These are phyloP conservation scores for Spatholobus suberectus DNA, from an alignment of 306 rosid genomes.

Conservation along the genomic window DNA sequence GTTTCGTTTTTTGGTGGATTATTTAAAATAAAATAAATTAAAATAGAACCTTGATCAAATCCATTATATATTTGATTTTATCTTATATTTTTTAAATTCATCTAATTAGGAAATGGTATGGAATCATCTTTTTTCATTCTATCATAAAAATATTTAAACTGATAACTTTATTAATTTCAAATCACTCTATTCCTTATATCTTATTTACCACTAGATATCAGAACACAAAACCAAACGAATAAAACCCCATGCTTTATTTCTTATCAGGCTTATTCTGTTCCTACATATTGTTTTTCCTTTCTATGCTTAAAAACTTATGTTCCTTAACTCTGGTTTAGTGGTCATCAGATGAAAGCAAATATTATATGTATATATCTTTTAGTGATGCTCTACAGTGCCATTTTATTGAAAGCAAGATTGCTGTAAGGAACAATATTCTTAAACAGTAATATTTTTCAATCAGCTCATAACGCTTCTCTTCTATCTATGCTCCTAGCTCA, in stretches of 20 bases:
- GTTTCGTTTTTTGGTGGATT: neutral
- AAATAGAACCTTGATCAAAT: neutral
- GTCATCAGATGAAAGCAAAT: slow-evolving; percentile 28
- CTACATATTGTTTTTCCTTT: neutral
- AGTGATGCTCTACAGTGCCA: slow-evolving; percentile 21
- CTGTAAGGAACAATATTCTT: slow-evolving; percentile 29
- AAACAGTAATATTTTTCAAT: neutral
- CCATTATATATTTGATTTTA: neutral
- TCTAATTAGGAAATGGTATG: neutral
- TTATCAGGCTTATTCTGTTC: slow-evolving; percentile 27
- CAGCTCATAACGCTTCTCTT: slow-evolving; percentile 15
- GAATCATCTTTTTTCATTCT: neutral
- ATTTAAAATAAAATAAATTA: neutral
- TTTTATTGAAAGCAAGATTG: slow-evolving; percentile 23
- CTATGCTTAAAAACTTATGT: neutral
- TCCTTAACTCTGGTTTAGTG: slow-evolving; percentile 3
- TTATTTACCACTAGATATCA: neutral
- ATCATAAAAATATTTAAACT: neutral
- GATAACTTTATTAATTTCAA: neutral
- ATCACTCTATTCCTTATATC: neutral
- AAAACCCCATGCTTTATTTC: slow-evolving; percentile 34
- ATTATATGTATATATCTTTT: slow-evolving; percentile 6
- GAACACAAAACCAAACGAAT: slow-evolving; percentile 19
- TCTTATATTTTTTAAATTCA: neutral
- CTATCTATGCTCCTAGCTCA: neutral